Conservation (phyloP, 2,329 filamentous ascomycete genomes). For the Sarocladium oryzae region DNA sequence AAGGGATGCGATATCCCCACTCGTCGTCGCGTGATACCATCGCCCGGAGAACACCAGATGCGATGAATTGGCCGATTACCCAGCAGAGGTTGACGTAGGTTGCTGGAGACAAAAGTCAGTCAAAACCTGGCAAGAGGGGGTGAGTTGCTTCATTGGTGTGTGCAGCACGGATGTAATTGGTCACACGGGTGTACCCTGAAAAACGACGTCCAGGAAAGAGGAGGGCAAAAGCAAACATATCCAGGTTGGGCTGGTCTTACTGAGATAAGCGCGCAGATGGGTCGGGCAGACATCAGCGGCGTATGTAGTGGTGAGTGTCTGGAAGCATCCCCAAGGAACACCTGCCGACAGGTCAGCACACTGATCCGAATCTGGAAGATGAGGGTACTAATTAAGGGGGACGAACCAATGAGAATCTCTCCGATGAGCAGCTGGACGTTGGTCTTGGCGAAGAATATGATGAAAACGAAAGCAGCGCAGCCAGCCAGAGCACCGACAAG, state of each 20-base stretch:
- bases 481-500: slow-evolving; percentile 35
- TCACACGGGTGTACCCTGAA: too few species aligned
- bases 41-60: slow-evolving; percentile 30
- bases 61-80: slow-evolving; percentile 32
- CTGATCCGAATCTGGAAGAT: neutral
- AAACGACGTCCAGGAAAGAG: too few species aligned
- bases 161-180: too few species aligned
- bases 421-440: slow-evolving; percentile 35
- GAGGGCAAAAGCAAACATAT: too few species aligned
- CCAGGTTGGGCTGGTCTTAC: too few species aligned
- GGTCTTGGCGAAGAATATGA: slow-evolving; percentile 39
- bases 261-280: slow-evolving; percentile 42
- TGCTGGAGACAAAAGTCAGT: slow-evolving; percentile 10
- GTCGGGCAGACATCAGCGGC: slow-evolving; percentile 40
- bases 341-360: slow-evolving; percentile 16
- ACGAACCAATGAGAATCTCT: slow-evolving; percentile 40
- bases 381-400: slow-evolving; percentile 18
- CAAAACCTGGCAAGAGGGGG: neutral
- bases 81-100: slow-evolving; percentile 27
- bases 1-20: slow-evolving; percentile 38
- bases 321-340: slow-evolving; percentile 26
- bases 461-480: slow-evolving; percentile 38
- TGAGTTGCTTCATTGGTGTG: too few species aligned
- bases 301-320: slow-evolving; percentile 41
- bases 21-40: slow-evolving; percentile 27